phyloP scores from a whole-genome alignment of 2,329 filamentous ascomycete genomes.

The Paramyrothecium sp. region DNA sequence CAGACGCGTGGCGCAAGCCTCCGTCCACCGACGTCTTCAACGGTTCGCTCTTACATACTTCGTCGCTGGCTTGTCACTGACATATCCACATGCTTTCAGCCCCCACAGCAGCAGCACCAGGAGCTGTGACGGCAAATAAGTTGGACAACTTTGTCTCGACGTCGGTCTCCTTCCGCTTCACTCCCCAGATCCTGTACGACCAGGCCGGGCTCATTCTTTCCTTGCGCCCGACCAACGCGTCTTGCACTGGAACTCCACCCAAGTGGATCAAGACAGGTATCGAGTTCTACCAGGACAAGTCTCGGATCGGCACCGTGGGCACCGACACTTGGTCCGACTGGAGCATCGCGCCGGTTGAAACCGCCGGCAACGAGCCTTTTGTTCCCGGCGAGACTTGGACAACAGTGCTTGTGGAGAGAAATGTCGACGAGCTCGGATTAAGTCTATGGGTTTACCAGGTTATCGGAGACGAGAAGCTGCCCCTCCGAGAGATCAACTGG shows the following conservation, averaged over 20 bases:
- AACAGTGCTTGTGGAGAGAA: conserved; percentile 43
- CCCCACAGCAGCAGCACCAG: background rate
- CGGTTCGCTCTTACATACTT: conserved; percentile 26
- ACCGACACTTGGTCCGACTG: conserved; percentile 70
- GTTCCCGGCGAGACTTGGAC: conserved; percentile 10
- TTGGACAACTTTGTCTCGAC: conserved; percentile 33
- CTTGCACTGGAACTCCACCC: conserved; percentile 8
- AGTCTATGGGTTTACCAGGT: conserved; percentile 6
- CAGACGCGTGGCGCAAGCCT: conserved; percentile 71
- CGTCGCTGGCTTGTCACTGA: background rate
- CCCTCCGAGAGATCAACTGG: conserved; percentile 43
- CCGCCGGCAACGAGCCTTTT: conserved; percentile 35
- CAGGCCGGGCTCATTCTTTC: conserved; percentile 3
- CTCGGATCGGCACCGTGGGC: conserved; percentile 63
- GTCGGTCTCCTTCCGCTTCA: conserved; percentile 54
- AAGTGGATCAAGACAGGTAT: conserved; percentile 76
- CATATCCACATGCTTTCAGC: background rate
- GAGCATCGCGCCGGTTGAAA: conserved; percentile 46
- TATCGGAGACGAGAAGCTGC: conserved; percentile 18
- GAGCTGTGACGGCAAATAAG: background rate
- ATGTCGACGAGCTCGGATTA: conserved; percentile 42
- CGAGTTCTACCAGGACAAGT: conserved; percentile 59
- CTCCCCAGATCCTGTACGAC: conserved; percentile 36
- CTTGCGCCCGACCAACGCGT: background rate
- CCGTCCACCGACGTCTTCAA: conserved; percentile 61